These are phyloP conservation scores for Entelexis paramagnoliae DNA, from an alignment of 1,139 yeast genomes.

Conservation along the genomic window DNA sequence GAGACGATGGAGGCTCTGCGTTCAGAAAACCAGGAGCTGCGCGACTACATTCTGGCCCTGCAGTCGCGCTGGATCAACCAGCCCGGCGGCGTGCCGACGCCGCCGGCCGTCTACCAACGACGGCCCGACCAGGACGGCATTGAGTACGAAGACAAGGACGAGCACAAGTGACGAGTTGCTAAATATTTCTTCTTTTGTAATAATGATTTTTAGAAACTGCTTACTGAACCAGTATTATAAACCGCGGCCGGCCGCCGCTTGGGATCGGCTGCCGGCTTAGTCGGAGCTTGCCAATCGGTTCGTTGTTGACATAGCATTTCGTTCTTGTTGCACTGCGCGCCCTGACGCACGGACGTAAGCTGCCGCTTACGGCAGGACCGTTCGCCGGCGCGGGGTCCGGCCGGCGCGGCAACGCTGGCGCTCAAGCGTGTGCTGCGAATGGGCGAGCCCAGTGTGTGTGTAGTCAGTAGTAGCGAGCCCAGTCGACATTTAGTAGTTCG, in stretches of 20 bases:
- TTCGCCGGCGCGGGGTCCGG: too few relatives aligned
- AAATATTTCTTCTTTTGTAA: not conserved
- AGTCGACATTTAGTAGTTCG: too few relatives aligned
- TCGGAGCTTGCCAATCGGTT: not conserved
- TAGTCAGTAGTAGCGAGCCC: too few relatives aligned
- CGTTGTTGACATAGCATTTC: not conserved
- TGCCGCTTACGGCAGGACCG: too few relatives aligned
- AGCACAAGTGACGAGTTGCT: slow-evolving; percentile 17
- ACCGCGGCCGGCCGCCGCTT: not conserved
- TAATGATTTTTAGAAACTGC: not conserved
- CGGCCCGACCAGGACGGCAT: slow-evolving; percentile 25
- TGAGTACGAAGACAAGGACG: slow-evolving; percentile 25
- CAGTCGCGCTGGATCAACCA: slow-evolving; percentile 53
- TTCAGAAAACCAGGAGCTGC: slow-evolving; percentile 58
- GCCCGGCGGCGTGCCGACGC: slow-evolving; percentile 35
- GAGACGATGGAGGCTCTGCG: slow-evolving; percentile 54
- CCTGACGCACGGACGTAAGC: too few relatives aligned
- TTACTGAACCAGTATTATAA: not conserved
- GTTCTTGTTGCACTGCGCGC: too few relatives aligned
- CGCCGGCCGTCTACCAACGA: slow-evolving; percentile 36
- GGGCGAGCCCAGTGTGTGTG: too few relatives aligned
- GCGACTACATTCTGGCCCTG: slow-evolving; percentile 61
- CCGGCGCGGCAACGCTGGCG: too few relatives aligned
- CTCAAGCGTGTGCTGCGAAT: too few relatives aligned
- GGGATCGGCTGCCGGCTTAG: slow-evolving; percentile 4